Conservation (phyloP, 2,329 filamentous ascomycete genomes). For the Xylariomycetidae sp. region DNA sequence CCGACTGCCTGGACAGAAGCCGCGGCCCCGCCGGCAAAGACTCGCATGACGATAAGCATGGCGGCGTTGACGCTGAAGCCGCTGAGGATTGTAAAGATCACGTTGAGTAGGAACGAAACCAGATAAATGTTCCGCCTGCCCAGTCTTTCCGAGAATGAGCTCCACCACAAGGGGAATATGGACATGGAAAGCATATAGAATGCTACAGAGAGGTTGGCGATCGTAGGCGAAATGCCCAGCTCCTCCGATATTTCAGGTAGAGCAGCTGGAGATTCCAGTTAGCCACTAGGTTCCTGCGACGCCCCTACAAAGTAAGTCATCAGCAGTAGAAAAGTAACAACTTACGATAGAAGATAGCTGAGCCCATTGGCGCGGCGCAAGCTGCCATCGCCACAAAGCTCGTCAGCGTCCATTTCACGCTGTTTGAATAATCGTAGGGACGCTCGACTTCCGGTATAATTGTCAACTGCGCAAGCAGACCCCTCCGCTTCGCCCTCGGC, state of each 20-base stretch:
- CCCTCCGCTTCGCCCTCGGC: conserved; percentile 47
- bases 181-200: conserved; percentile 80
- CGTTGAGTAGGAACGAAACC: conserved; percentile 66
- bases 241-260: conserved; percentile 59
- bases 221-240: conserved; percentile 57
- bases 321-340: conserved; percentile 4
- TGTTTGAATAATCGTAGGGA: conserved; percentile 67
- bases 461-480: conserved; percentile 65
- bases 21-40: conserved; percentile 70
- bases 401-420: conserved; percentile 82
- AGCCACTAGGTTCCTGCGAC: too few relatives aligned
- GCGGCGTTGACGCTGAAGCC: conserved; percentile 65
- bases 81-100: conserved; percentile 64
- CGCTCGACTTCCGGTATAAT: conserved; percentile 75
- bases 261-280: conserved; percentile 42
- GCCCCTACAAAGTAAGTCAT: too few relatives aligned
- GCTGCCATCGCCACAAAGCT: conserved; percentile 72
- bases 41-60: conserved; percentile 74
- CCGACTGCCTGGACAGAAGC: conserved; percentile 80
- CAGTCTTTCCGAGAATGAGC: conserved; percentile 68
- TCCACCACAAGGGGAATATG: conserved; percentile 86
- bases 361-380: conserved; percentile 76
- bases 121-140: conserved; percentile 78
- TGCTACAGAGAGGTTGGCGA: conserved; percentile 72
- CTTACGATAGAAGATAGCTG: conserved; percentile 77